Evolutionary conservation across 2,329 filamentous ascomycete species (phyloP).

Genomic region (Onygena corvina): DNA sequence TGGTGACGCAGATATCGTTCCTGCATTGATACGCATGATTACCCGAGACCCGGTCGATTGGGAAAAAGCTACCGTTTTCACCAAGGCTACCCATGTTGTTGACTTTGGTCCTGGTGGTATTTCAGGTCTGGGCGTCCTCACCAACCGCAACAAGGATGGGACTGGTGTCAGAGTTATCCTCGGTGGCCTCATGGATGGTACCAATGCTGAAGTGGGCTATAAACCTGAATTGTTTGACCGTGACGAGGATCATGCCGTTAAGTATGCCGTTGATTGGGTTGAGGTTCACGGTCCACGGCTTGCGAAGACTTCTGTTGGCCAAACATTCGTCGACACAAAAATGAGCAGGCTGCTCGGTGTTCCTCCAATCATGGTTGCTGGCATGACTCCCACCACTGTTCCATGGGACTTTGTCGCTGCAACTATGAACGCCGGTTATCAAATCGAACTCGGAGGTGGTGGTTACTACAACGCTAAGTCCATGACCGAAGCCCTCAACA

Average conservation of each 20-base stretch:
- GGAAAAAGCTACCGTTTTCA: conserved; percentile 89
- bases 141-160: conserved; percentile 97
- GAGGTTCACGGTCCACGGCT: conserved; percentile 91
- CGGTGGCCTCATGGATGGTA: conserved; percentile 83
- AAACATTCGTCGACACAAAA: conserved; percentile 92
- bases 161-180: conserved; percentile 94
- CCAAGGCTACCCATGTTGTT: conserved; percentile 79
- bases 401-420: conserved; percentile 85
- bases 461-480: conserved; percentile 74
- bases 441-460: conserved; percentile 79
- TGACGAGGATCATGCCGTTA: conserved; percentile 86
- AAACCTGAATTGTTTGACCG: conserved; percentile 96
- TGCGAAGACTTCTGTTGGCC: conserved; percentile 74
- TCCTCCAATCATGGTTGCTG: conserved; percentile 78
- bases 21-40: conserved; percentile 78
- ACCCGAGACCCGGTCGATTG: conserved; percentile 89
- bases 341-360: conserved; percentile 79
- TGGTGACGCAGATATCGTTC: conserved; percentile 67
- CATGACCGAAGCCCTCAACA: conserved; percentile 70
- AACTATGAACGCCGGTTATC: conserved; percentile 90
- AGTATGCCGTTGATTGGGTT: conserved; percentile 94
- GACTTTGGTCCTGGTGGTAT: conserved; percentile 97
- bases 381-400: conserved; percentile 86
- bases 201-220: conserved; percentile 83
- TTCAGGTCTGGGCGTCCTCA: conserved; percentile 87